Conservation (phyloP, 495 filamentous ascomycete species). For the Aspergillus wentii region DNA sequence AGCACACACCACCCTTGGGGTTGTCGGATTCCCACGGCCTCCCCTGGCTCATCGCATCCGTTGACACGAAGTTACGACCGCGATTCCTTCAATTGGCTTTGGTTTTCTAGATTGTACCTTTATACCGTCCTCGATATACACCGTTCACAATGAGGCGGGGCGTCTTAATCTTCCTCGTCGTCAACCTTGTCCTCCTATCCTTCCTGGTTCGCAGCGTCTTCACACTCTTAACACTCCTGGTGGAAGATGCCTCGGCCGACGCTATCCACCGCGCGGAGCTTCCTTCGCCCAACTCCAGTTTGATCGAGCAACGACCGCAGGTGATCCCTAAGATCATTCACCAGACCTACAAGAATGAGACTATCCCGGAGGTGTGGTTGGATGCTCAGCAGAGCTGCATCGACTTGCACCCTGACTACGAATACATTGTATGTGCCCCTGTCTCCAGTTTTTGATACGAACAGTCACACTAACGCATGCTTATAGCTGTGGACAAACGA, state of each 20-base stretch:
- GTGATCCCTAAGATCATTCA: slow-evolving; percentile 88
- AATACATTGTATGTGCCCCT: slow-evolving; percentile 63
- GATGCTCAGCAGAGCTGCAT: slow-evolving; percentile 70
- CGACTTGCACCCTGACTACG: slow-evolving; percentile 70
- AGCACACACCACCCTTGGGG: too few relatives aligned
- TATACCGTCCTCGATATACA: slow-evolving; percentile 5
- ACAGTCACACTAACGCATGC: too few relatives aligned
- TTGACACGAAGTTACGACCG: slow-evolving; percentile 5
- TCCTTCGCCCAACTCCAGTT: slow-evolving; percentile 56
- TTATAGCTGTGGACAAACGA: slow-evolving; percentile 84
- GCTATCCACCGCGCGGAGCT: slow-evolving; percentile 61
- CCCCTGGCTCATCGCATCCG: neutral
- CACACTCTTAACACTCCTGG: slow-evolving; percentile 57
- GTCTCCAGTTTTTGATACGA: slow-evolving; percentile 8
- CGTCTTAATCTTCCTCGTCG: slow-evolving; percentile 56
- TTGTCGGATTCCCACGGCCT: neutral
- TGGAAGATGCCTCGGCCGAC: slow-evolving; percentile 62
- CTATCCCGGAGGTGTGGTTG: slow-evolving; percentile 69
- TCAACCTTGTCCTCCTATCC: slow-evolving; percentile 54
- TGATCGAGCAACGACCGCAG: slow-evolving; percentile 55
- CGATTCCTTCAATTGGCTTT: neutral
- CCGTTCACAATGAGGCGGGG: slow-evolving; percentile 56
- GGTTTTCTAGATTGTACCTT: slow-evolving; percentile 1
- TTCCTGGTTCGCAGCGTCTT: slow-evolving; percentile 59
- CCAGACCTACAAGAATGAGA: slow-evolving; percentile 77